Base-by-base conservation (phyloP, 257 asterid genomes). In the Salvia hispanica region DNA sequence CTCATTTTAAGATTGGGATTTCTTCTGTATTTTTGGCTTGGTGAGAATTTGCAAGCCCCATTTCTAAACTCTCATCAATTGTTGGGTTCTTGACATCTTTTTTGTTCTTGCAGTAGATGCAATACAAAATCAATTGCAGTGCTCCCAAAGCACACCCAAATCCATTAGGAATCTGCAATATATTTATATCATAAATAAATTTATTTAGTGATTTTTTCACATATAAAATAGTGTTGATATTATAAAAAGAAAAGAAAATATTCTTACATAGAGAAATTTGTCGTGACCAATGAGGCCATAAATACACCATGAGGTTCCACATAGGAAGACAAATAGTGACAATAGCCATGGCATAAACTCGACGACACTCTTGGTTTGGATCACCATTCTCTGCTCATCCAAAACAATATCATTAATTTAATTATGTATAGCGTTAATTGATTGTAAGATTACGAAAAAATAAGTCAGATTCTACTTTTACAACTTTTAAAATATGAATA, bases 261-360 rank as follows among this genome's bases (percentile, higher is more conserved):
- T 18, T 0, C 21, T 18, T 18, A 18, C 21, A 18, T 18, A 18
- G 21, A 18, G 0, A 18, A 18, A 18, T 18, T 18, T 18, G 21
- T 18, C 21, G 21, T 18, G 21, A 18, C 21, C 21, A 18, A 18
- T 18, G 21, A 18, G 21, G 21, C 21, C 21, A 18, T 18, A 18
- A 18, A 18, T 18, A 18, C 0, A 18, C 21, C 21, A 18, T 18
- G 21, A 18, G 50, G 96, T 83, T 12, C 95, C 95, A 73, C 92
- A 83, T 0, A 91, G 78, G 75, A 86, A 86, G 4, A 88, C 95
- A 58, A 86, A 86, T 4, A 88, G 66, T 9, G 97, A 91, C 47
- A 91, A 58, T 14, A 78, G 79, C 61, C 88, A 88, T 3, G 97
- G 97, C 97, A 90, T 90, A 14, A 72, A 88, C 79, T 91, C 97